These are phyloP conservation scores for Rhizopogon vulgaris DNA, from an alignment of 768 basidiomycete species.

Conservation along the genomic window DNA sequence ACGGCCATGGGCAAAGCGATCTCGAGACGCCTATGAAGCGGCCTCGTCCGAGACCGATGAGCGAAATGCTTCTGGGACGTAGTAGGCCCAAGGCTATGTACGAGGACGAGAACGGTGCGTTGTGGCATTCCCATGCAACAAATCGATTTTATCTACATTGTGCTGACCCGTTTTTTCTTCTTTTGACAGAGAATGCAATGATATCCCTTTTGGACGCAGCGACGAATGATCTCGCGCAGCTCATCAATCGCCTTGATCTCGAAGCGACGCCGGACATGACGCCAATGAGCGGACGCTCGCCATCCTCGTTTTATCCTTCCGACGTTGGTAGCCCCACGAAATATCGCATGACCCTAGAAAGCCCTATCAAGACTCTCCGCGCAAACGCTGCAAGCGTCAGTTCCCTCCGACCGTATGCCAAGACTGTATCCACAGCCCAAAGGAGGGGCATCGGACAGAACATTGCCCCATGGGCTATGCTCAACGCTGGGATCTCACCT, in stretches of 20 bases:
- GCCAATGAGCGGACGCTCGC: conserved; percentile 29
- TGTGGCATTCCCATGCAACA: background rate
- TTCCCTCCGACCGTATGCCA: conserved; percentile 47
- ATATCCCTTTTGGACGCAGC: conserved; percentile 72
- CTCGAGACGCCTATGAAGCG: conserved; percentile 33
- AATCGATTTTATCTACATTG: background rate
- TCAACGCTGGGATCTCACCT: conserved; percentile 35
- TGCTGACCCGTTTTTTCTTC: background rate
- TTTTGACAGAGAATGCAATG: conserved; percentile 38
- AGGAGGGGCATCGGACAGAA: conserved; percentile 40
- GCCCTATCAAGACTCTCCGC: conserved; percentile 31
- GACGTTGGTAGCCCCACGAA: conserved; percentile 29
- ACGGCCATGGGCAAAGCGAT: conserved; percentile 35
- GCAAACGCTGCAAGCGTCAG: conserved; percentile 35
- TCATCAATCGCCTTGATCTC: conserved; percentile 77
- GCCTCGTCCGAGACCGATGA: conserved; percentile 49
- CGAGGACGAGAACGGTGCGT: conserved; percentile 40
- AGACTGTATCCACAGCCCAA: conserved; percentile 17
- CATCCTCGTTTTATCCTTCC: conserved; percentile 7
- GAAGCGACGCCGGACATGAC: conserved; percentile 60
- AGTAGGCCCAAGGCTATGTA: conserved; percentile 45
- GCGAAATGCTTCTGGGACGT: conserved; percentile 53
- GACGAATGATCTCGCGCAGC: conserved; percentile 70
- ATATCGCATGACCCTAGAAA: conserved; percentile 23
- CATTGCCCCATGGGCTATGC: conserved; percentile 57